Evolutionary conservation across 306 rosid genomes (phyloP).

Genomic region (cucumber (Cucumis sativus)): DNA sequence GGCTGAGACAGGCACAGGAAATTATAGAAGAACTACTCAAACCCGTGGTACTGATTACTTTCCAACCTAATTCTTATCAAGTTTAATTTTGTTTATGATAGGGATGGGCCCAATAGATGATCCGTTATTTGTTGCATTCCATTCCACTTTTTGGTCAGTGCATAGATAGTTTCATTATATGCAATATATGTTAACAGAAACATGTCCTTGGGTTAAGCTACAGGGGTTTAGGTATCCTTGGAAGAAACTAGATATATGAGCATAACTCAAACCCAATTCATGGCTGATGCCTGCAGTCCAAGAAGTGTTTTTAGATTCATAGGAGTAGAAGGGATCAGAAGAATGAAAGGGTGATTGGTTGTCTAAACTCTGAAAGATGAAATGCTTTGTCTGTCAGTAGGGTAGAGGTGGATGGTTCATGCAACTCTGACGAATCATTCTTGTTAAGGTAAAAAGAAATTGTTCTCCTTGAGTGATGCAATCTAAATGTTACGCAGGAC

Average conservation of each 20-base stretch:
- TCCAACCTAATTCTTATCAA: constrained; percentile 6
- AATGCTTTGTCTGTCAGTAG: neutral
- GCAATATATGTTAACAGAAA: neutral
- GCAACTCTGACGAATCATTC: neutral
- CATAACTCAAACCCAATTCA: neutral
- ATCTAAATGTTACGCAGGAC: constrained; percentile 36
- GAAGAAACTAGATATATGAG: neutral
- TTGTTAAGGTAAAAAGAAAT: neutral
- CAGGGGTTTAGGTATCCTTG: neutral
- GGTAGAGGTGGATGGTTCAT: neutral
- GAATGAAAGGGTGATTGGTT: neutral
- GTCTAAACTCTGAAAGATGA: neutral
- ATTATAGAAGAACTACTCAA: constrained; percentile 86
- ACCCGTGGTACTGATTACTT: constrained; percentile 58
- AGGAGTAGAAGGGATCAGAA: neutral
- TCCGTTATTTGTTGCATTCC: neutral
- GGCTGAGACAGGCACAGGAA: constrained; percentile 93
- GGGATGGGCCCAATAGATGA: neutral
- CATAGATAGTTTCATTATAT: neutral
- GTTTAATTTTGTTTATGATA: neutral
- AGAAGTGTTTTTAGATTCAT: neutral
- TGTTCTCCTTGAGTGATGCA: neutral
- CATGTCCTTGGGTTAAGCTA: neutral
- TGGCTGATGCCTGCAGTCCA: neutral
- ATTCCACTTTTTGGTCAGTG: neutral